Evolutionary conservation across 169 alveolate genomes (phyloP).

Genomic region (Plasmodium falciparum): DNA sequence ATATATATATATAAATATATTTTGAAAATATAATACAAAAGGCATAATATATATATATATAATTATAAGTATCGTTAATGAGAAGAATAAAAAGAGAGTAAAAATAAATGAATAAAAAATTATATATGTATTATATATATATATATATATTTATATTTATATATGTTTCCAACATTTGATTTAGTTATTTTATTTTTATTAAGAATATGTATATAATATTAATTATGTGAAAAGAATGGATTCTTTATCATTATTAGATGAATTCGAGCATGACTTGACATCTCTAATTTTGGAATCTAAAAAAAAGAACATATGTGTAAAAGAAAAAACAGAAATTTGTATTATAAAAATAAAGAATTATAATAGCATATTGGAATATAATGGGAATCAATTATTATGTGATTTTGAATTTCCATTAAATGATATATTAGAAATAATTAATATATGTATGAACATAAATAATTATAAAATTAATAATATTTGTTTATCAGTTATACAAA

Average conservation of each 20-base stretch:
- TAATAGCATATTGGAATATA: constrained; percentile 52
- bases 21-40: too few relatives aligned
- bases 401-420: constrained; percentile 63
- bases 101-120: too few relatives aligned
- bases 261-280: constrained; percentile 58
- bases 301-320: constrained; percentile 54
- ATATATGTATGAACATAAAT: constrained; percentile 28
- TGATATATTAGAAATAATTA: constrained; percentile 52
- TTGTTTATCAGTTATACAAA: constrained; percentile 30
- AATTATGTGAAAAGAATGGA: constrained; percentile 14
- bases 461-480: constrained; percentile 37
- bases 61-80: too few relatives aligned
- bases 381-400: constrained; percentile 32
- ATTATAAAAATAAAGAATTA: constrained; percentile 54
- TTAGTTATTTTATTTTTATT: too few relatives aligned
- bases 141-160: too few relatives aligned
- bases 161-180: too few relatives aligned
- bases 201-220: too few relatives aligned
- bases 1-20: too few relatives aligned
- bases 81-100: too few relatives aligned
- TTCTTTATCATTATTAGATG: constrained; percentile 38
- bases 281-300: constrained; percentile 38
- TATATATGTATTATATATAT: too few relatives aligned
- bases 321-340: constrained; percentile 57
- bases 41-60: too few relatives aligned